These are phyloP conservation scores for Boletales sp. DNA, from an alignment of 768 basidiomycete species.

Conservation along the genomic window DNA sequence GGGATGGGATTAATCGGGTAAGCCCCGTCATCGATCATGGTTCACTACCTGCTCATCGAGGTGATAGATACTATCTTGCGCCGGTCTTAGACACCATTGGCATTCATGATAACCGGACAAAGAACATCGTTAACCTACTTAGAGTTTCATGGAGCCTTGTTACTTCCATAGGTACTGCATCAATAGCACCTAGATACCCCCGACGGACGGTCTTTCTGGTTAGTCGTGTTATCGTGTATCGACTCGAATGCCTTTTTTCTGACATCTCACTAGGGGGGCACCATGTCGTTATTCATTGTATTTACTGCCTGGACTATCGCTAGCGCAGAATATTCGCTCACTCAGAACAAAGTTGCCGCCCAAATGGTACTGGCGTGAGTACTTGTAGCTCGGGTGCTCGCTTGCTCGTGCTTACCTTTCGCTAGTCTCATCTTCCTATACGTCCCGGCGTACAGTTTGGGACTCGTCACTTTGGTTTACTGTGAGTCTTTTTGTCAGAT, in stretches of 20 bases:
- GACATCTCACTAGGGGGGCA: slow-evolving; percentile 3
- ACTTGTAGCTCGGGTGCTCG: neutral
- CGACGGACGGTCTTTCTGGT: slow-evolving; percentile 17
- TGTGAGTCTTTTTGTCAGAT: too few relatives aligned
- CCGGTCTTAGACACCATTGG: slow-evolving; percentile 17
- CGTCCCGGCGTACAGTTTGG: slow-evolving; percentile 11
- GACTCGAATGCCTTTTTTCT: neutral
- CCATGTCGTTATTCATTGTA: slow-evolving; percentile 11
- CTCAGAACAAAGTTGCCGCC: slow-evolving; percentile 2
- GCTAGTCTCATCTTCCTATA: slow-evolving; percentile 24
- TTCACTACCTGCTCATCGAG: neutral
- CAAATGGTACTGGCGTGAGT: slow-evolving; percentile 10
- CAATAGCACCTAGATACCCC: slow-evolving; percentile 12
- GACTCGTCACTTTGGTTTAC: neutral
- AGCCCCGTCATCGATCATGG: accelerated
- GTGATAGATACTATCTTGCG: slow-evolving; percentile 7
- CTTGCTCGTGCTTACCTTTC: neutral
- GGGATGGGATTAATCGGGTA: slow-evolving; percentile 3
- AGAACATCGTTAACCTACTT: slow-evolving; percentile 13
- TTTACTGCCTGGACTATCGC: slow-evolving; percentile 18
- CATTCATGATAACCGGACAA: slow-evolving; percentile 15
- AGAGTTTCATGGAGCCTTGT: slow-evolving; percentile 10
- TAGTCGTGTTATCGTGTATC: slow-evolving; percentile 22
- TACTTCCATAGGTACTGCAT: neutral
- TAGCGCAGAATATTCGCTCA: slow-evolving; percentile 16